These are phyloP conservation scores for Ophiostoma quercus DNA, from an alignment of 2,329 filamentous ascomycete species.

Conservation along the genomic window DNA sequence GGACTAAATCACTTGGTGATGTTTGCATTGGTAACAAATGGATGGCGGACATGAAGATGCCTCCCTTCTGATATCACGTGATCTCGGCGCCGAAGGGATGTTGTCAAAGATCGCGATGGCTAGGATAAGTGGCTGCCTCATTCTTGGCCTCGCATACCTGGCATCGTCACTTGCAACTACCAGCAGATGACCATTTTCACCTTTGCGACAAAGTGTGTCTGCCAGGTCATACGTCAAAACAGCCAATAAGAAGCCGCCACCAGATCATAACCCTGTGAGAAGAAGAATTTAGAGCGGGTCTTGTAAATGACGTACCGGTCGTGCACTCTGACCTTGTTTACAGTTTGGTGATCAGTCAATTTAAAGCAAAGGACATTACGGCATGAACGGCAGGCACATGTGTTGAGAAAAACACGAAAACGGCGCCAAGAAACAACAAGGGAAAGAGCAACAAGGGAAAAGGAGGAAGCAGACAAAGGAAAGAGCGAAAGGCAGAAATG, in stretches of 20 bases:
- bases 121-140: background rate
- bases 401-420: background rate
- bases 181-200: background rate
- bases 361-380: background rate
- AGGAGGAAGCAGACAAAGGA: background rate
- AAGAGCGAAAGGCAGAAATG: background rate
- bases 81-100: background rate
- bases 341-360: background rate
- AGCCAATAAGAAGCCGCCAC: conserved; percentile 4
- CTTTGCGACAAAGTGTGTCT: background rate
- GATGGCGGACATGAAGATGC: background rate
- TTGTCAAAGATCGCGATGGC: background rate
- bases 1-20: background rate
- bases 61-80: background rate
- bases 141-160: background rate
- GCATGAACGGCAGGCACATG: background rate
- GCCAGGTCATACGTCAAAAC: background rate
- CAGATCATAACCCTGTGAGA: background rate
- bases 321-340: background rate
- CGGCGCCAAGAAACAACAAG: background rate
- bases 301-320: conserved; percentile 8
- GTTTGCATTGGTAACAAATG: background rate
- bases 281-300: background rate
- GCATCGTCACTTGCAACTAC: background rate
- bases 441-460: background rate